Evolutionary conservation across 2,329 filamentous ascomycete genomes (phyloP).

Genomic region (Ophiosphaerella korrae): DNA sequence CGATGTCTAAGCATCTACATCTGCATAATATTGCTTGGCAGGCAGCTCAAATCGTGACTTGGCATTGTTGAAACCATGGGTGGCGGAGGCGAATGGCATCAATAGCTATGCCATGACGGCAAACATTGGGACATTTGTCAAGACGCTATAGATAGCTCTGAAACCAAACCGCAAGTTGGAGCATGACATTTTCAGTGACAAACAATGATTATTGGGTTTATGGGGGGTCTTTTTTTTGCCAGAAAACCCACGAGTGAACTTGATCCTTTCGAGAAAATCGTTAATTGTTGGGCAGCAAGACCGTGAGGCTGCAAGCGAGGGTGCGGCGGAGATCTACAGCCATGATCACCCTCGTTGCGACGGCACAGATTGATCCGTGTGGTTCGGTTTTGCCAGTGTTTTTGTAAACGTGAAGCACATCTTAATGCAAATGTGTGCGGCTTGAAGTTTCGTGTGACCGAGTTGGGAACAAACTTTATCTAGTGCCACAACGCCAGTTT

Average conservation of each 20-base stretch:
- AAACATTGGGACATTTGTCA: too few species aligned
- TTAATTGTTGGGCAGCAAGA: too few species aligned
- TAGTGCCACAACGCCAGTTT: conserved; percentile 42
- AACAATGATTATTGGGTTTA: too few species aligned
- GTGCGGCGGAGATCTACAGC: too few species aligned
- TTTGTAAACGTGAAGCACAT: conserved; percentile 21
- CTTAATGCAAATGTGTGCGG: conserved; percentile 13
- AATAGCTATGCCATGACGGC: neutral
- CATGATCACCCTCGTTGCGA: too few species aligned
- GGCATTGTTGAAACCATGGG: conserved; percentile 27
- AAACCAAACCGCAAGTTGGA: too few species aligned
- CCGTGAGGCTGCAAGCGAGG: too few species aligned
- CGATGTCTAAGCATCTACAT: conserved; percentile 26
- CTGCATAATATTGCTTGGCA: conserved; percentile 32
- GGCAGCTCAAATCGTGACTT: conserved; percentile 20
- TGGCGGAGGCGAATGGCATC: conserved; percentile 17
- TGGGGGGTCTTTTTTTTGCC: too few species aligned
- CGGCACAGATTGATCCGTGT: neutral
- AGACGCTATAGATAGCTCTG: too few species aligned
- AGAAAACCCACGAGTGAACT: too few species aligned
- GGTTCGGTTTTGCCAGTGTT: conserved; percentile 12
- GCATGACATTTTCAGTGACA: too few species aligned
- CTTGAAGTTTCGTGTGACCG: conserved; percentile 26
- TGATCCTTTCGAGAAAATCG: too few species aligned
- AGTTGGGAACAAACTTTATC: conserved; percentile 25